Percentiles rank a stretch among this genome's conserved stretches.
These are phyloP conservation scores for Hypoxylon intermedium DNA, from an alignment of 495 filamentous ascomycete genomes.

Conservation along the genomic window DNA sequence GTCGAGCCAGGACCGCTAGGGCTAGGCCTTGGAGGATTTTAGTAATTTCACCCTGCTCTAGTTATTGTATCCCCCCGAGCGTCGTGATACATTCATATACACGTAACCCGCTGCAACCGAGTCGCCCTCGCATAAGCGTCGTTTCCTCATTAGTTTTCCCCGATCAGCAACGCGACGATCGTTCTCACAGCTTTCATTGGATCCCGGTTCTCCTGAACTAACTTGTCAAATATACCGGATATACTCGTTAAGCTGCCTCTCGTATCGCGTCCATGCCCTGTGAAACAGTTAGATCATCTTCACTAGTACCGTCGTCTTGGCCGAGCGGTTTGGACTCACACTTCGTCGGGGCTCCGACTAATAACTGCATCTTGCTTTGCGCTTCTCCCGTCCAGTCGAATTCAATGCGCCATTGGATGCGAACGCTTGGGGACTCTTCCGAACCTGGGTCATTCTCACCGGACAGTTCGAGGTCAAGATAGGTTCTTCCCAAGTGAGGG, in stretches of 20 bases:
- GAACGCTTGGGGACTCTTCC: conserved; percentile 40
- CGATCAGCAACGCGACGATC: conserved; percentile 59
- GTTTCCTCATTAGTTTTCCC: conserved; percentile 35
- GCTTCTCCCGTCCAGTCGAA: conserved; percentile 73
- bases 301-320: not conserved
- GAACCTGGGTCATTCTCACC: conserved; percentile 10
- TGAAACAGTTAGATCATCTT: conserved; percentile 34
- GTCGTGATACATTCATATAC: conserved; percentile 8
- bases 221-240: conserved; percentile 58
- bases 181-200: conserved; percentile 60
- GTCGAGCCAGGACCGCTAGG: not conserved
- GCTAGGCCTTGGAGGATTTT: not conserved
- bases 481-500: conserved; percentile 53
- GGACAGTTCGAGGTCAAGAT: conserved; percentile 50
- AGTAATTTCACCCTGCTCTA: not conserved
- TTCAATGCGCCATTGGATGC: conserved; percentile 62
- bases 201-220: conserved; percentile 57
- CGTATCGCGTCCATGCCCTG: conserved; percentile 61
- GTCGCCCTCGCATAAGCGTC: too few relatives aligned
- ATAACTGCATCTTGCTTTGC: conserved; percentile 55
- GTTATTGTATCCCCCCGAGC: not conserved
- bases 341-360: conserved; percentile 55
- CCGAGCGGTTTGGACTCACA: conserved; percentile 53
- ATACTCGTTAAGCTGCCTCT: conserved; percentile 56
- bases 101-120: not conserved